Evolutionary conservation across 805 yeast species (phyloP), one percentile per base, ranked within the genome.

Genomic region (Metschnikowia henanensis): DNA sequence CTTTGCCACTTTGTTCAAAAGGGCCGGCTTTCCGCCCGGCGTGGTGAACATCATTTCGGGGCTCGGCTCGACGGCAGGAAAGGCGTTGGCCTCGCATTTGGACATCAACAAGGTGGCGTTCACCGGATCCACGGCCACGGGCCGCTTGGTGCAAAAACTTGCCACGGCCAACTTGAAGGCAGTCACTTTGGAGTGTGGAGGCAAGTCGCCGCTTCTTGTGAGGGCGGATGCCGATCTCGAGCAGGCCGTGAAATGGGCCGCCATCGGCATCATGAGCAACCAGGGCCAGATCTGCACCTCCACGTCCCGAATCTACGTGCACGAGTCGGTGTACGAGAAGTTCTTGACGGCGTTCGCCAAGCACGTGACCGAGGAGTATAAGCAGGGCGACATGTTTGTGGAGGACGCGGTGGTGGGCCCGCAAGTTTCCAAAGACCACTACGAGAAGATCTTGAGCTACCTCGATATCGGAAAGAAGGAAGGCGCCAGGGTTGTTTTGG

Each of bases 11-110:
- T 63, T 80, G 41, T 79, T 80, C 55, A 68, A 70, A 55, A 70
- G 77, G 52, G 89, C 85, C 12, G 92, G 90, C 1, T 78, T 85
- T 68, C 92, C 91, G 33, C 75, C 87, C 7, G 92, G 91, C 49
- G 86, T 81, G 23, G 76, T 84, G 51, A 86, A 85, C 66, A 78
- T 87, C 37, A 63, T 86, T 45, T 76, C 83, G 39, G 96, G 88
- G 2, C 75, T 66, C 52, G 95, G 95, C 41, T 64, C 75, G 35
- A 76, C 69, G 43, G 87, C 87, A 5, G 96, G 96, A 41, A 73
- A 78, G 44, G 80, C 81, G 1, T 64, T 87, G 52, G 80, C 89
- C 3, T 49, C 66, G 9, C 94, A 85, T 64, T 61, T 68, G 47
- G 80, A 72, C 38, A 70, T 81, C 44, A 77, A 73, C 55, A 80